Conservation (phyloP, 352 stramenopile genomes). For the Pythium angustatum region DNA sequence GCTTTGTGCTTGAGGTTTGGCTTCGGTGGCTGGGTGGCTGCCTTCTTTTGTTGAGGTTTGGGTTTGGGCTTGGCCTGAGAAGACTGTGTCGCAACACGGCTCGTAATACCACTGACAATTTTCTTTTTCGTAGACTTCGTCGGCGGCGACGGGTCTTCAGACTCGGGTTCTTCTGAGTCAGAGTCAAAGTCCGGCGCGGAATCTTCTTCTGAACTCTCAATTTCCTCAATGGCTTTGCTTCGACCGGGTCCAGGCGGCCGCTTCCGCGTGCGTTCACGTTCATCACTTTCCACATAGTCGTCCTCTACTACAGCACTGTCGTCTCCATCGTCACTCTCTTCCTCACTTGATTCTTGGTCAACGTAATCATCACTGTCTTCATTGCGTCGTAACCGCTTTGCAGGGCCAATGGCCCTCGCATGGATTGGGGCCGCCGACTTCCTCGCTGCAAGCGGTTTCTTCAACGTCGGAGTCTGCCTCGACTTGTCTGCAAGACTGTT, state of each 20-base stretch:
- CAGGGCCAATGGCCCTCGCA: not conserved
- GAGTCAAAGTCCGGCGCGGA: slow-evolving; percentile 9
- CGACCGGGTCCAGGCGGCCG: not conserved
- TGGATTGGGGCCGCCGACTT: slow-evolving; percentile 4
- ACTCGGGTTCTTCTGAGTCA: slow-evolving; percentile 9
- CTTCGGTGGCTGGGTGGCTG: not conserved
- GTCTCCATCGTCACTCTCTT: slow-evolving; percentile 2
- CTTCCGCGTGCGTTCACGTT: not conserved
- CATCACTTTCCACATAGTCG: slow-evolving; percentile 11
- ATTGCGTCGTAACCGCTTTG: not conserved
- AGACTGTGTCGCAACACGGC: not conserved
- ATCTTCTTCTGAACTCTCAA: slow-evolving; percentile 12
- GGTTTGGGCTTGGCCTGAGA: not conserved
- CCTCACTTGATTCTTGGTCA: slow-evolving; percentile 6
- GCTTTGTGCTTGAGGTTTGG: not conserved
- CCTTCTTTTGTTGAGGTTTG: not conserved
- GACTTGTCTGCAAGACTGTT: not conserved
- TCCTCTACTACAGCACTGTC: slow-evolving; percentile 5
- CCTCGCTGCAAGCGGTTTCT: slow-evolving; percentile 11
- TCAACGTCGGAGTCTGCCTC: not conserved
- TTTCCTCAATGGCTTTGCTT: slow-evolving; percentile 27
- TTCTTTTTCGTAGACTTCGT: not conserved
- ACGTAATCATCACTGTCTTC: slow-evolving; percentile 9
- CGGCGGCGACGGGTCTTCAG: not conserved
- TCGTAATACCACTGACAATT: not conserved